Evolutionary conservation across 2,329 filamentous ascomycete genomes (phyloP).

Genomic region (Aspergillus pseudoterreus): DNA sequence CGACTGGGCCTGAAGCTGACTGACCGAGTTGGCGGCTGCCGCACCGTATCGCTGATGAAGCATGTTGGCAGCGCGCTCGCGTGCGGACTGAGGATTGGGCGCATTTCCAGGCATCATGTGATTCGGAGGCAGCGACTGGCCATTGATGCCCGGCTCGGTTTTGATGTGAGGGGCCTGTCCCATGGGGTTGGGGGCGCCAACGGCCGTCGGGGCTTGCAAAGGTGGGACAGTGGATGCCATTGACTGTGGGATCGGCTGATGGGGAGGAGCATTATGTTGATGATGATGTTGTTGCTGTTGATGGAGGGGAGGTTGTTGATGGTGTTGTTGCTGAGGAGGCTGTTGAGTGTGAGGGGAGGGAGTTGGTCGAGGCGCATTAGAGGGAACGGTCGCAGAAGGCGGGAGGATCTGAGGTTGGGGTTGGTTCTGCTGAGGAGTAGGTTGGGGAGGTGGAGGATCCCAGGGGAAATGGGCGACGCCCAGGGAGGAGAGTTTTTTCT

Average conservation of each 20-base stretch:
- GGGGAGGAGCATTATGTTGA: constrained; percentile 29
- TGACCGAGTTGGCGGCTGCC: constrained; percentile 41
- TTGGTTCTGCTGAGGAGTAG: constrained; percentile 41
- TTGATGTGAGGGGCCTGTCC: constrained; percentile 47
- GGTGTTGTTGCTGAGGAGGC: constrained; percentile 18
- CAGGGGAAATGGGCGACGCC: constrained; percentile 88
- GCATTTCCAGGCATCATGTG: constrained; percentile 29
- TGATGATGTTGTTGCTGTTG: constrained; percentile 31
- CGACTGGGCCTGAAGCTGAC: constrained; percentile 41
- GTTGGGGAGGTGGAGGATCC: constrained; percentile 75
- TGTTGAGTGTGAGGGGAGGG: constrained; percentile 23
- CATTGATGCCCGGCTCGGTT: constrained; percentile 47
- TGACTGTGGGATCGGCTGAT: constrained; percentile 33
- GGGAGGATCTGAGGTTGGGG: constrained; percentile 36
- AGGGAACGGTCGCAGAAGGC: constrained; percentile 39
- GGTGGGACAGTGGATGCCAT: constrained; percentile 25
- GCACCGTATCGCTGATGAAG: constrained; percentile 48
- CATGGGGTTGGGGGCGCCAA: constrained; percentile 24
- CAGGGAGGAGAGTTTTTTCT: constrained; percentile 80
- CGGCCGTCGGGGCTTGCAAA: constrained; percentile 18
- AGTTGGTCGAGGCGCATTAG: constrained; percentile 41
- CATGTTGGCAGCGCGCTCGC: constrained; percentile 52
- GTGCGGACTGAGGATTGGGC: constrained; percentile 46
- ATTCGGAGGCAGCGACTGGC: constrained; percentile 31
- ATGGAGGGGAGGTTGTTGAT: constrained; percentile 15